These are phyloP conservation scores for Brettanomyces bruxellensis DNA, from an alignment of 805 yeast species.

Conservation along the genomic window DNA sequence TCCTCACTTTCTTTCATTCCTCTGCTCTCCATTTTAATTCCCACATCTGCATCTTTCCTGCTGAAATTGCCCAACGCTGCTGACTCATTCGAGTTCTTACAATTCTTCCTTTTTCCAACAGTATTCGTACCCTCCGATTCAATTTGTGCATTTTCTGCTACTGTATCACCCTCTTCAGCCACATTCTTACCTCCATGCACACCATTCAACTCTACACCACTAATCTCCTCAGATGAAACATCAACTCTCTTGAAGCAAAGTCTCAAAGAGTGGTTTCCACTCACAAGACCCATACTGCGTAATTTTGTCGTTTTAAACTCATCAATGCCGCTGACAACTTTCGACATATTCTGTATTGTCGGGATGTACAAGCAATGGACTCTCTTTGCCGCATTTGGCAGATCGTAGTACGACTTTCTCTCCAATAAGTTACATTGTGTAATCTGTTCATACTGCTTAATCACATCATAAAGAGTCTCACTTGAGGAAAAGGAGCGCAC, in stretches of 20 bases:
- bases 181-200: background rate
- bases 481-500: slow-evolving; percentile 1
- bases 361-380: slow-evolving; percentile 1
- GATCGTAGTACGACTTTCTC: slow-evolving; percentile 2
- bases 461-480: background rate
- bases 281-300: slow-evolving; percentile 2
- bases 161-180: background rate
- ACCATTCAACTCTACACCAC: background rate
- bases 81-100: no score
- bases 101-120: no score
- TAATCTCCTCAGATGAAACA: background rate
- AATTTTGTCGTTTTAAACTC: slow-evolving; percentile 1
- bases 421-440: background rate
- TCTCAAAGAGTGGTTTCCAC: slow-evolving; percentile 21
- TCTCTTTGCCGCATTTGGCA: slow-evolving; percentile 1
- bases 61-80: no score
- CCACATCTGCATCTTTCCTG: no score
- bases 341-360: slow-evolving; percentile 2
- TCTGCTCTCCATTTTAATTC: background rate
- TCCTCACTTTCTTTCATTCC: background rate
- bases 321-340: background rate
- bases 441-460: slow-evolving; percentile 1
- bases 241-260: slow-evolving; percentile 13
- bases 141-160: background rate
- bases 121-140: no score